These are phyloP conservation scores for Neofusicoccum umdonicola DNA, from an alignment of 2,329 filamentous ascomycete genomes.

Conservation along the genomic window DNA sequence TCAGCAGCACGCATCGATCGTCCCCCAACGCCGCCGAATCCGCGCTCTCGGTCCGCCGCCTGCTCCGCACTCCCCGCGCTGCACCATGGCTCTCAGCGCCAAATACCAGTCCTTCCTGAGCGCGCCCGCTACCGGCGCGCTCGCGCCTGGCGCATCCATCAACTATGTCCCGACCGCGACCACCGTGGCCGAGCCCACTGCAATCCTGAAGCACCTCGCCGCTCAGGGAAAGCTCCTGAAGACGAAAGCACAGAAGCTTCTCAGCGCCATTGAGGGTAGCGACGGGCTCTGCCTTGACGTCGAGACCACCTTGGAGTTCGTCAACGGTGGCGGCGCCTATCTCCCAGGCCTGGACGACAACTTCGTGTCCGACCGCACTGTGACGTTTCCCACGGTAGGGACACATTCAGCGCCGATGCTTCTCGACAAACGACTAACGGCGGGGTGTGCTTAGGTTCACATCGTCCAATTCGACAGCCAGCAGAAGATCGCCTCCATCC, in stretches of 20 bases:
- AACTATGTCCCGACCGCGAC: constrained; percentile 91
- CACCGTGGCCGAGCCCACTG: constrained; percentile 65
- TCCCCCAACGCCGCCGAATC: not conserved
- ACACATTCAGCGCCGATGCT: not conserved
- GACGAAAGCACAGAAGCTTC: constrained; percentile 76
- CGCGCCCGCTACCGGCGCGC: constrained; percentile 41
- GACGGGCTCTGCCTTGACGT: constrained; percentile 72
- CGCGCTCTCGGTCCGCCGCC: not conserved
- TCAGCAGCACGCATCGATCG: constrained; percentile 13
- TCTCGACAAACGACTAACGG: not conserved
- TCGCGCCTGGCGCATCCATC: constrained; percentile 47
- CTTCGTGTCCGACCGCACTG: constrained; percentile 79
- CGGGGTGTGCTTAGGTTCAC: constrained; percentile 51
- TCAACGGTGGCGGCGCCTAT: constrained; percentile 77
- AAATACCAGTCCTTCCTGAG: constrained; percentile 47
- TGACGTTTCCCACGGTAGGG: constrained; percentile 76
- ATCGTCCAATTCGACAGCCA: constrained; percentile 78
- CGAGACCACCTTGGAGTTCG: constrained; percentile 80
- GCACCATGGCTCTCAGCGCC: constrained; percentile 38
- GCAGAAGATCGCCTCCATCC: constrained; percentile 80
- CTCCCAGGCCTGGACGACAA: constrained; percentile 90
- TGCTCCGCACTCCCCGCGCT: constrained; percentile 3
- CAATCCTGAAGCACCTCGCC: constrained; percentile 80
- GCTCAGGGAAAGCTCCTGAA: constrained; percentile 70
- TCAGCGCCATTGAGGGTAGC: constrained; percentile 70